Evolutionary conservation across 2,329 filamentous ascomycete genomes (phyloP), one percentile per base, ranked within the genome.

Genomic region (Pyrenophora graminea): DNA sequence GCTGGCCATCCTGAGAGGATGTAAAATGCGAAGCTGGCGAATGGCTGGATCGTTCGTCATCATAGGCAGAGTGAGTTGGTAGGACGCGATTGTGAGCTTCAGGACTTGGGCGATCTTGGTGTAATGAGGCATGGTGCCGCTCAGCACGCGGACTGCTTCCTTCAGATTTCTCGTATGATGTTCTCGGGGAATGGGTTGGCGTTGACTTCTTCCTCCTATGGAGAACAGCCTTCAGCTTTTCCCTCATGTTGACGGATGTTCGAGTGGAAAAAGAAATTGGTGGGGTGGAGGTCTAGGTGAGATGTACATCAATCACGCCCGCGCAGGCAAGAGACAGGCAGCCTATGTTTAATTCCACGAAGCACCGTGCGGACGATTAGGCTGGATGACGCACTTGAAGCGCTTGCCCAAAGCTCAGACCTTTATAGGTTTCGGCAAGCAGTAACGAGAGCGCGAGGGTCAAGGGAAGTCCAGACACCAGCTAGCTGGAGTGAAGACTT

Each of bases 211-310:
- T 58, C 49, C 39, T 52, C 32, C 50, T 53, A 19, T 55, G 53
- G 30, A 64, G 53, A 21, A 63, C 44, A 15, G 55, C 39, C 48
- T 58, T 63, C 21, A 62, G 21, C 33, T 61, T 64, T 18, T 44
- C 53, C 39, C 53, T 52, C 59, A 62, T 64, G 27, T 45, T 36
- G 34, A 44, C 12, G 36, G 17, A 10, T 31, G 18, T 12, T 10
- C 21, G 40, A 32, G 10, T 9, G 10, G 31, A 13, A 23, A 32
- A 38, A 17, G 13, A 13, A 25, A 49, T 10, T 19, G 17, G 31
- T n/a, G 45, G n/a, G 23, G 30, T 17, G 39, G 17, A 39, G 25
- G 31, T 23, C 45, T 41, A 45, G 30, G 40, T 36, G 48, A 13
- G 15, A 39, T 43, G 48, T 21, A 9, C 25, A 18, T n/a, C 30